Evolutionary conservation across 2,329 filamentous ascomycete species (phyloP).

Genomic region (Colletotrichum lentis): DNA sequence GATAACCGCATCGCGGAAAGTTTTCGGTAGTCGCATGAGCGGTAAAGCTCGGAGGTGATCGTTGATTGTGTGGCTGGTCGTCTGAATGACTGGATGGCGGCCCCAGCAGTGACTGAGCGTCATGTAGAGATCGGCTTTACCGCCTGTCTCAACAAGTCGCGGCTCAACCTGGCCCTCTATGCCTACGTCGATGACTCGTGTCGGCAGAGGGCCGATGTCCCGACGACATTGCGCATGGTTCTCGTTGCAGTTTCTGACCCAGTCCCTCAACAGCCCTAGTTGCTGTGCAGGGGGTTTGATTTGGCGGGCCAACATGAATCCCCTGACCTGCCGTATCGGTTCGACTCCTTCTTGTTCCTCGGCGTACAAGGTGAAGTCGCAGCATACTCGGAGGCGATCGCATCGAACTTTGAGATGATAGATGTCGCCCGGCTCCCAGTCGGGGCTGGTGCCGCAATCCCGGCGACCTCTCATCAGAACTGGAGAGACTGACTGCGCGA

Average conservation of each 20-base stretch:
- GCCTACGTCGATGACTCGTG: slow-evolving; percentile 3
- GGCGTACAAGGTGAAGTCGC: neutral
- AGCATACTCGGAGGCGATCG: neutral
- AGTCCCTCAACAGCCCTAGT: neutral
- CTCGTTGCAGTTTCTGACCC: neutral
- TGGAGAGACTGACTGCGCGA: neutral
- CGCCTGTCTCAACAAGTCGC: neutral
- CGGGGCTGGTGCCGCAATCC: neutral
- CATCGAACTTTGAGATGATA: neutral
- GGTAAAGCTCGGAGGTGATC: neutral
- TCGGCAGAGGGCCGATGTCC: neutral
- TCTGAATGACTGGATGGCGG: neutral
- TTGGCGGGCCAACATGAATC: neutral
- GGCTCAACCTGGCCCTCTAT: neutral
- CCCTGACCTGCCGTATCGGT: neutral
- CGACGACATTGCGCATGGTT: neutral
- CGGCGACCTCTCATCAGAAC: neutral
- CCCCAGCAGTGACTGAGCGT: slow-evolving; percentile 11
- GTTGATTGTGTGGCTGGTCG: neutral
- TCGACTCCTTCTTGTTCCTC: neutral
- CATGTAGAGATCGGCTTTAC: neutral
- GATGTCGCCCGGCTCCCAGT: neutral
- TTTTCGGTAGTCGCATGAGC: neutral
- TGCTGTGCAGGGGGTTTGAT: neutral
- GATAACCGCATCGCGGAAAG: slow-evolving; percentile 21